Percentiles rank a stretch among this genome's conserved stretches.
Conservation (phyloP, 2,329 filamentous ascomycete genomes). For the Beauveria asiatica region DNA sequence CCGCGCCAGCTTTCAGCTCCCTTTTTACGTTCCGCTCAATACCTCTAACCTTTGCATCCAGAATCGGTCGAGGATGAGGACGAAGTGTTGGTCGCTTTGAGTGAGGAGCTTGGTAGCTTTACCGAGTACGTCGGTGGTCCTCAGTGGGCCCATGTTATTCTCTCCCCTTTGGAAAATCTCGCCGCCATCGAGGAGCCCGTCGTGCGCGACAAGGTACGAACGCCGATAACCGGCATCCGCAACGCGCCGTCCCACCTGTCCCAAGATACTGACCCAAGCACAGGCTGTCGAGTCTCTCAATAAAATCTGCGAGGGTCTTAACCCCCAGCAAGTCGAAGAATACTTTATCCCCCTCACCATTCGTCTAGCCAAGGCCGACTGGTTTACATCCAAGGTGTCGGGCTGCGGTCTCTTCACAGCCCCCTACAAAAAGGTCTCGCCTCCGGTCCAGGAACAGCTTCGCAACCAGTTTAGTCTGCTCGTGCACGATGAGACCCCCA, state of each 20-base stretch:
- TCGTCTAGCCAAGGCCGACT: slow-evolving; percentile 96
- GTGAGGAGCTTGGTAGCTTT: slow-evolving; percentile 92
- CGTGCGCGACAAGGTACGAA: slow-evolving; percentile 85
- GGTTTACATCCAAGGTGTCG: slow-evolving; percentile 99
- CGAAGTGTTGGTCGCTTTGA: slow-evolving; percentile 92
- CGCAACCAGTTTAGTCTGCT: slow-evolving; percentile 86
- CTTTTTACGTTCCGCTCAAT: slow-evolving; percentile 11
- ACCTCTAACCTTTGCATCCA: slow-evolving; percentile 32
- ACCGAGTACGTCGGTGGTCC: slow-evolving; percentile 96
- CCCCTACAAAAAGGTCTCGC: slow-evolving; percentile 85
- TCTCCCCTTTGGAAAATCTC: slow-evolving; percentile 94
- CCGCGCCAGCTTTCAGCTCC: slow-evolving; percentile 14
- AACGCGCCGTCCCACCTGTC: not conserved
- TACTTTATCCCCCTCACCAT: slow-evolving; percentile 94
- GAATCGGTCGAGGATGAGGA: slow-evolving; percentile 99
- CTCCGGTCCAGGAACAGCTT: slow-evolving; percentile 81
- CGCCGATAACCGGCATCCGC: not conserved
- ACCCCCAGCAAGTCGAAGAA: slow-evolving; percentile 87
- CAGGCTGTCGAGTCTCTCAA: slow-evolving; percentile 98
- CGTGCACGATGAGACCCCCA: slow-evolving; percentile 96
- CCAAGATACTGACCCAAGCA: not conserved
- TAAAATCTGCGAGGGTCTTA: slow-evolving; percentile 94
- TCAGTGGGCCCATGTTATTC: slow-evolving; percentile 87
- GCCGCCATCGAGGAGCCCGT: slow-evolving; percentile 97
- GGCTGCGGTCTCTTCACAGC: slow-evolving; percentile 91